Evolutionary conservation across 2,329 filamentous ascomycete species (phyloP).

Genomic region (Neobulgaria alba): DNA sequence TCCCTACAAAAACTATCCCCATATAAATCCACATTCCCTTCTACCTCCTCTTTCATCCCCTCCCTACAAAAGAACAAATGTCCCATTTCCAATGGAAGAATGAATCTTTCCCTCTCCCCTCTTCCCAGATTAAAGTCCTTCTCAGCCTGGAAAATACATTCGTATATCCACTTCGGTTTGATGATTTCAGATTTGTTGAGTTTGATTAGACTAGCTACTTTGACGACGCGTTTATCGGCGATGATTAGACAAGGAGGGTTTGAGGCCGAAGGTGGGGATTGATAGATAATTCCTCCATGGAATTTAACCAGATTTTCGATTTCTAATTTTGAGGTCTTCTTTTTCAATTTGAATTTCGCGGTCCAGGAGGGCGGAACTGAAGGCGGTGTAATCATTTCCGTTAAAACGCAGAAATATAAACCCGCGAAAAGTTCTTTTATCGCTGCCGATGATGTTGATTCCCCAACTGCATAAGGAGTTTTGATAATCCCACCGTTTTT

Average conservation of each 20-base stretch:
- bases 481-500: too few relatives aligned
- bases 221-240: constrained; percentile 74
- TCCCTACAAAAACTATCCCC: constrained; percentile 80
- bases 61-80: constrained; percentile 68
- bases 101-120: constrained; percentile 36
- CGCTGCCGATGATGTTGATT: too few relatives aligned
- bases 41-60: constrained; percentile 43
- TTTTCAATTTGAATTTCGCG: too few relatives aligned
- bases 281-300: constrained; percentile 72
- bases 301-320: constrained; percentile 75
- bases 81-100: constrained; percentile 52
- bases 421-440: constrained; percentile 63
- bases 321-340: constrained; percentile 68
- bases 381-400: too few relatives aligned
- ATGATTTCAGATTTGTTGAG: constrained; percentile 63
- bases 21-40: constrained; percentile 61
- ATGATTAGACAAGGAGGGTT: too few relatives aligned
- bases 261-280: too few relatives aligned
- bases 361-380: too few relatives aligned
- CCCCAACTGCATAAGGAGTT: constrained; percentile 44
- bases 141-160: constrained; percentile 49
- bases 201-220: constrained; percentile 76
- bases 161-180: constrained; percentile 71
- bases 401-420: constrained; percentile 75
- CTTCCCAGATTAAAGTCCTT: too few relatives aligned